These are phyloP conservation scores for Oxyria digyna DNA, from an alignment of 148 eudicot species.

Conservation along the genomic window DNA sequence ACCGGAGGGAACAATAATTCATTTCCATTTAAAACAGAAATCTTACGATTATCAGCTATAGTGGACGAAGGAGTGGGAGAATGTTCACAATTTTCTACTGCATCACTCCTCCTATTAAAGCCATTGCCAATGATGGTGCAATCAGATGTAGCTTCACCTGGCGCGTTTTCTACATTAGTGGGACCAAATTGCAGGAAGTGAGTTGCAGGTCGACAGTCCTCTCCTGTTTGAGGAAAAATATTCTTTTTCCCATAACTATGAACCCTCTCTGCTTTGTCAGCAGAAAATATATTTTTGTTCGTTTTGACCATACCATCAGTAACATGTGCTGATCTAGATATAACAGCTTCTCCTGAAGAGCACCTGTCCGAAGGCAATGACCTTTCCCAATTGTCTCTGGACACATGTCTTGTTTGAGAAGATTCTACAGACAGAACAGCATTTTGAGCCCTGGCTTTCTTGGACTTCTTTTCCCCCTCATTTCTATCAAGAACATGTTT, in stretches of 20 bases:
- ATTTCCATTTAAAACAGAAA: neutral
- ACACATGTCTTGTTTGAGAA: neutral
- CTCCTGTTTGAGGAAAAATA: neutral
- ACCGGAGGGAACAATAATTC: neutral
- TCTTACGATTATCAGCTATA: neutral
- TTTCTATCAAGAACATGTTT: neutral
- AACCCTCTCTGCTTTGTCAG: neutral
- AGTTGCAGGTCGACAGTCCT: neutral
- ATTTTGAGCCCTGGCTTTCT: neutral
- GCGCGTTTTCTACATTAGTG: neutral
- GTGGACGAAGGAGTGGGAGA: neutral
- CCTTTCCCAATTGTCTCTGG: neutral
- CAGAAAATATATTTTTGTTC: neutral
- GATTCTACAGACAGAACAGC: neutral
- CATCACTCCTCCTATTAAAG: neutral
- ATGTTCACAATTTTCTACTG: neutral
- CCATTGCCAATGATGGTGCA: neutral
- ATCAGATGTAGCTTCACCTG: neutral
- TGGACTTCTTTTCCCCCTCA: neutral
- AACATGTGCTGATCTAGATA: neutral
- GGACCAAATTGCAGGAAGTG: neutral
- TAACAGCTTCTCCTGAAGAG: neutral
- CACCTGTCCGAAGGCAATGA: neutral
- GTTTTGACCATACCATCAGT: neutral
- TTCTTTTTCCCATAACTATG: neutral